Conservation (phyloP, 148 eudicot genomes). For the Rhododendron molle region DNA sequence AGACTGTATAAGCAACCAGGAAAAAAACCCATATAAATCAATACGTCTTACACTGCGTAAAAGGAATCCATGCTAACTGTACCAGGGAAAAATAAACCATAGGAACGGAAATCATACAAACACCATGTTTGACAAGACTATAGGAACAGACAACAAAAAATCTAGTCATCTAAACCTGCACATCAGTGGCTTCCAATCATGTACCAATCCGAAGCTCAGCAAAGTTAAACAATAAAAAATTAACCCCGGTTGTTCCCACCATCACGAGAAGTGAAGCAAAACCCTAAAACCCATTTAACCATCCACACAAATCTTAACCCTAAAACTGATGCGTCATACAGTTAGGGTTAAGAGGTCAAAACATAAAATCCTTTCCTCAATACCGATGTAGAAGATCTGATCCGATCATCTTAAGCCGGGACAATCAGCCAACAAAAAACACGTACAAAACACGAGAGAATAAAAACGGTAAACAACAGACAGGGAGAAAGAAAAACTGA, state of each 20-base stretch:
- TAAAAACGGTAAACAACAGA: background rate
- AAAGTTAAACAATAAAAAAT: background rate
- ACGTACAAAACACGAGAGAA: background rate
- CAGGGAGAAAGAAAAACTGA: background rate
- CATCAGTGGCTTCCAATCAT: background rate
- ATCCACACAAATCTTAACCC: background rate
- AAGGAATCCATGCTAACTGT: background rate
- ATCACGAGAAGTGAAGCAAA: background rate
- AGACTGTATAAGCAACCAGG: too few relatives aligned
- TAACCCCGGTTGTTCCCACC: background rate
- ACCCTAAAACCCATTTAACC: background rate
- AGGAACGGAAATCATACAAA: background rate
- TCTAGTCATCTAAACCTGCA: background rate
- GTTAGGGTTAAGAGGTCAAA: background rate
- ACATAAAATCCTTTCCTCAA: background rate
- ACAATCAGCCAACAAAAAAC: background rate
- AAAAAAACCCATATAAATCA: background rate
- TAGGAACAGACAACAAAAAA: background rate
- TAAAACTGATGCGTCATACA: background rate
- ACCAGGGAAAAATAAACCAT: background rate
- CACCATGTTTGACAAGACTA: background rate
- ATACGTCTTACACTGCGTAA: background rate
- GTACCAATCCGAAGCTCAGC: background rate
- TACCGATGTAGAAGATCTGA: background rate
- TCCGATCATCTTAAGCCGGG: background rate